Evolutionary conservation across 371 early-diverging fungal genomes (phyloP), one percentile per base, ranked within the genome.

Genomic region (Actinomortierella ambigua): DNA sequence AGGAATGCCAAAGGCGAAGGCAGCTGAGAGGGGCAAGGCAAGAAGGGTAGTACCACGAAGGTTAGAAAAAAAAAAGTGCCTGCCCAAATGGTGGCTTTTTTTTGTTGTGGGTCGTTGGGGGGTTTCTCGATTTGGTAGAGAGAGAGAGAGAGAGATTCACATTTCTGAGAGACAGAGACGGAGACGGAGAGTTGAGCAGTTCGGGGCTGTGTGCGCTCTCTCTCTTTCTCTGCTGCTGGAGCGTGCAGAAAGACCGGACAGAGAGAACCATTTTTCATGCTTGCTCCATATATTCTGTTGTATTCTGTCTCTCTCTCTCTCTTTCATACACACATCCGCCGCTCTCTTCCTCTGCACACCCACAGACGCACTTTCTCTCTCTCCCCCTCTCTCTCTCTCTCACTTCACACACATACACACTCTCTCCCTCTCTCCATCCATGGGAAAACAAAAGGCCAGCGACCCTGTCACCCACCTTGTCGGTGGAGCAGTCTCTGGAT

Each of bases 401-500:
- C 15, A 44, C 15, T 44, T 15, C 44, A 44, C 4, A 44, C 6
- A n/a, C 20, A n/a, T 44, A 44, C n/a, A 13, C 6, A 44, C 41
- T 41, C 41, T 46, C 46, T 4, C 17, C 3, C 46, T 20, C 17
- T 17, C 17, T 46, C 1, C 8, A 20, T 48, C 24, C 11, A 20
- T 48, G 22, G 18, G 48, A 15, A 75, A 75, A 46, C 68, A 68
- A 43, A 75, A 68, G 61, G 63, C 75, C 50, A 75, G 75, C 24
- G 79, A 78, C 49, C 82, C 84, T 3, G 64, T 69, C 1, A 64
- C 86, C 13, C 93, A 94, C 64, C 68, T 93, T 46, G 60, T 84
- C 15, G 95, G 88, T 11, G 97, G 97, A 2, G 95, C 88, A 1
- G 40, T 92, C 28, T 91, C 93, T 0, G 96, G 95, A 18, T 77